Conservation (phyloP, 1,284 basidiomycete genomes). For the Paramarasmius palmivorus region DNA sequence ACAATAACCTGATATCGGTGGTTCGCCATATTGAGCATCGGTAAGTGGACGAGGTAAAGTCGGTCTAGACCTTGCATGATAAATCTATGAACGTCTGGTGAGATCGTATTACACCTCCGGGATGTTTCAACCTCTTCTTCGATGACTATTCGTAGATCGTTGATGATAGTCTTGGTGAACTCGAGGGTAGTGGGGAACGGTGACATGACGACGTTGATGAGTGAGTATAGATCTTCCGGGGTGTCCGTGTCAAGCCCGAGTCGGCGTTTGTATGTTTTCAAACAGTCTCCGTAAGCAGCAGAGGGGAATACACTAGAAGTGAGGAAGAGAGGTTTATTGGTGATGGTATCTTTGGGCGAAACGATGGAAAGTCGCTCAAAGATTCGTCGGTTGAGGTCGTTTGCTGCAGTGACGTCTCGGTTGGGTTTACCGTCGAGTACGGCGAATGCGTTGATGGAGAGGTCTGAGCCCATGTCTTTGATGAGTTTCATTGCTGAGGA, state of each 20-base stretch:
- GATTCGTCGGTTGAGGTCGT: conserved; percentile 41
- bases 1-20: conserved; percentile 40
- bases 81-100: conserved; percentile 35
- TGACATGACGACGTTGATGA: conserved; percentile 44
- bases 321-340: conserved; percentile 34
- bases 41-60: conserved; percentile 35
- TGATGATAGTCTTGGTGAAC: conserved; percentile 33
- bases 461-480: conserved; percentile 39
- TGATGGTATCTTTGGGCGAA: conserved; percentile 24
- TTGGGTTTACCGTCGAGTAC: conserved; percentile 37
- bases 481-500: conserved; percentile 31
- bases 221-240: conserved; percentile 33
- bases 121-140: conserved; percentile 33
- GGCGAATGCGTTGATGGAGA: conserved; percentile 46
- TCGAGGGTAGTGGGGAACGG: conserved; percentile 38
- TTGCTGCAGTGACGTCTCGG: conserved; percentile 43
- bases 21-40: conserved; percentile 40
- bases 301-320: conserved; percentile 34
- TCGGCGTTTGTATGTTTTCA: conserved; percentile 35
- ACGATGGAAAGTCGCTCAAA: conserved; percentile 38
- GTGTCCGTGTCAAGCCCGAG: conserved; percentile 31
- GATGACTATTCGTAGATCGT: conserved; percentile 32
- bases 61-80: conserved; percentile 39
- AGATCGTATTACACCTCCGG: conserved; percentile 29
- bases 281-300: conserved; percentile 33